Conservation (phyloP, 306 rosid species). For the Hippophae rhamnoides region DNA sequence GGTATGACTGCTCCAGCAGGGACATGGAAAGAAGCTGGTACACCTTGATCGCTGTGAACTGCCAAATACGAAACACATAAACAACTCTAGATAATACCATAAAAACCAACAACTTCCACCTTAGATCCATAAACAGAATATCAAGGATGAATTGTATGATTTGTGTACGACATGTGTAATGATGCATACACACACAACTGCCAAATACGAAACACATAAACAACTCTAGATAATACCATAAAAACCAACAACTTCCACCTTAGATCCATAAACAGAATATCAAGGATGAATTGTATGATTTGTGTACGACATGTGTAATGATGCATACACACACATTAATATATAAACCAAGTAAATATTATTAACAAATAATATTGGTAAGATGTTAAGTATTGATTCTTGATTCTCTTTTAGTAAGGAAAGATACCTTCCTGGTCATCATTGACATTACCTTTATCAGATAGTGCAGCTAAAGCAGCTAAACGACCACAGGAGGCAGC, state of each 20-base stretch:
- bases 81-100: no score
- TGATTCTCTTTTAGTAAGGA: not conserved
- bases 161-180: not conserved
- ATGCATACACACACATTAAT: no score
- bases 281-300: not conserved
- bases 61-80: constrained; percentile 26
- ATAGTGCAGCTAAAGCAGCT: constrained; percentile 60
- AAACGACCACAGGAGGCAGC: constrained; percentile 87
- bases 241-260: not conserved
- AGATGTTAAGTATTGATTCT: no score
- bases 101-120: not conserved
- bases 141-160: not conserved
- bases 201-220: constrained; percentile 18
- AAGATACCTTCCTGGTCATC: constrained; percentile 1
- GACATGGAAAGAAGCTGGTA: constrained; percentile 69
- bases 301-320: not conserved
- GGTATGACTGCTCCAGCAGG: constrained; percentile 89
- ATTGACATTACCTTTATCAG: constrained; percentile 51
- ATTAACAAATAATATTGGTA: no score
- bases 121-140: not conserved
- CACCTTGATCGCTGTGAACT: constrained; percentile 71
- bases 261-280: not conserved
- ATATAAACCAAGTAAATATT: no score
- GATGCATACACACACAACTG: constrained; percentile 26
- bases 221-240: no score